Evolutionary conservation across 2,329 filamentous ascomycete species (phyloP).

Genomic region (Metarhizium brunneum): DNA sequence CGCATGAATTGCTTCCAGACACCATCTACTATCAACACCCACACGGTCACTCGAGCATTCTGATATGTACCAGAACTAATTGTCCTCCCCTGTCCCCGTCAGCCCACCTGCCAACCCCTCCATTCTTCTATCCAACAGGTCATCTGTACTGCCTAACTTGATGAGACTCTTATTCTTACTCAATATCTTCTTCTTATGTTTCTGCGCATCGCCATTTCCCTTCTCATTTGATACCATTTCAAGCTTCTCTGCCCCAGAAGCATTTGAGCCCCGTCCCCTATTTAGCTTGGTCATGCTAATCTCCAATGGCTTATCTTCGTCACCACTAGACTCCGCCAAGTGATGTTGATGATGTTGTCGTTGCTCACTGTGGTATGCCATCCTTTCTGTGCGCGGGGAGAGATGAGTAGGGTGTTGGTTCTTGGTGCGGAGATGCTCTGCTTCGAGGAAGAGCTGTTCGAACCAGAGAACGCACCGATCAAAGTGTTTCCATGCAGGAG

Average conservation of each 20-base stretch:
- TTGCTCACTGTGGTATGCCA: conserved; percentile 7
- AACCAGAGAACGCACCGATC: conserved; percentile 75
- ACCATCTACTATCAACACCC: neutral
- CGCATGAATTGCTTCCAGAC: neutral
- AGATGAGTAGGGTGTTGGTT: conserved; percentile 3
- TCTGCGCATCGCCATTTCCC: conserved; percentile 3
- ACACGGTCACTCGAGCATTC: neutral
- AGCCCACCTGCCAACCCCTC: conserved; percentile 46
- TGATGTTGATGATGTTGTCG: conserved; percentile 15
- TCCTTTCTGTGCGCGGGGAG: neutral
- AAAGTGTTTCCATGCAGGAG: conserved; percentile 83
- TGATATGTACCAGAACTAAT: conserved; percentile 11
- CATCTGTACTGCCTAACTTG: conserved; percentile 48
- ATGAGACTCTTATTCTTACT: conserved; percentile 38
- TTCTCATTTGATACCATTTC: conserved; percentile 4
- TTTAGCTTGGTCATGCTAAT: conserved; percentile 55
- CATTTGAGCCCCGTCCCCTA: conserved; percentile 22
- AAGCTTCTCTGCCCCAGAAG: conserved; percentile 16
- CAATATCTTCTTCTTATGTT: conserved; percentile 19
- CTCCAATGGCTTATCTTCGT: conserved; percentile 75
- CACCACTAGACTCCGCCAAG: conserved; percentile 55
- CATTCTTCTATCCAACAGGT: conserved; percentile 48
- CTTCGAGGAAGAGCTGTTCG: conserved; percentile 58
- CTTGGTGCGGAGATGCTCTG: conserved; percentile 28
- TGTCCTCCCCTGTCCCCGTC: conserved; percentile 38